Conservation (phyloP, 1,284 basidiomycete species). For the Lentinula novae-zelandiae region DNA sequence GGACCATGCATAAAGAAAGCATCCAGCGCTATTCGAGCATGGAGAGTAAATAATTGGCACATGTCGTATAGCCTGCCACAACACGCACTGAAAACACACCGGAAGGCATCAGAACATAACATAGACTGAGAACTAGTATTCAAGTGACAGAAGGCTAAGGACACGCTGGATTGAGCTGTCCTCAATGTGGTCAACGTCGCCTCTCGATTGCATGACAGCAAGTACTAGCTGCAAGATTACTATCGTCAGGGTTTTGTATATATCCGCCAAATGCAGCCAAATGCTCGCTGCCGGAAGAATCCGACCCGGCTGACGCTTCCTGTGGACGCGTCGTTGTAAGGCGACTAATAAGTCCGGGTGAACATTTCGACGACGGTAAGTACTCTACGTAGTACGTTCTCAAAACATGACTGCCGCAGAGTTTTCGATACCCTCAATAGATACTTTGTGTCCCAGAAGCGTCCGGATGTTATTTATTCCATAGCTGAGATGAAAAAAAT, state of each 20-base stretch:
- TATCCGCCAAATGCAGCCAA: no score
- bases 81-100: background rate
- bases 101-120: background rate
- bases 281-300: no score
- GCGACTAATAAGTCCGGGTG: no score
- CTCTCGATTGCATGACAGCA: no score
- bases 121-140: background rate
- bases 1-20: background rate
- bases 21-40: background rate
- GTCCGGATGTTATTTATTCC: conserved; percentile 96
- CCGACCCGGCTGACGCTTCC: no score
- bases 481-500: conserved; percentile 43
- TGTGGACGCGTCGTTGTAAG: no score
- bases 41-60: background rate
- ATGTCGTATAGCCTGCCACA: background rate
- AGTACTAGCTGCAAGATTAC: no score
- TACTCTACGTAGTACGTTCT: conserved; percentile 9
- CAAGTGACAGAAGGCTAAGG: no score
- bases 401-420: conserved; percentile 88
- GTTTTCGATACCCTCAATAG: conserved; percentile 85
- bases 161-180: no score
- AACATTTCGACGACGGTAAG: background rate
- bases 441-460: conserved; percentile 95
- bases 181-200: no score
- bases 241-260: no score